Percentiles rank a stretch among this genome's conserved stretches.
Evolutionary conservation across 1,284 basidiomycete genomes (phyloP).

Genomic region (Earliella scabrosa): DNA sequence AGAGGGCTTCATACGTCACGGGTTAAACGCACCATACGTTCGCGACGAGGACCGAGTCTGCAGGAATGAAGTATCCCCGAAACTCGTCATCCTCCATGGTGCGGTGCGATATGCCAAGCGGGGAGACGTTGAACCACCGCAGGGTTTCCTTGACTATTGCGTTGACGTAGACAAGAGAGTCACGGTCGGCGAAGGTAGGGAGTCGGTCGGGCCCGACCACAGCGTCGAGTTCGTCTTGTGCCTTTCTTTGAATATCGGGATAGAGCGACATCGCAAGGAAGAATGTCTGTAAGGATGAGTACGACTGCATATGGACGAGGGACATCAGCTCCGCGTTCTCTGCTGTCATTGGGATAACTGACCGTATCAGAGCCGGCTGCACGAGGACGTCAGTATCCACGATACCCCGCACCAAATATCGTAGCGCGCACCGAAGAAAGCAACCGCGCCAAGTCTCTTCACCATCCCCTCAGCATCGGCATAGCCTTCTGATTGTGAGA

Average conservation of each 20-base stretch:
- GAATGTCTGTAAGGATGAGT: conserved; percentile 15
- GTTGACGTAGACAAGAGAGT: conserved; percentile 27
- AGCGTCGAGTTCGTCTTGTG: conserved; percentile 36
- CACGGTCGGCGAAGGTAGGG: conserved; percentile 9
- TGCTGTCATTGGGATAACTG: not conserved
- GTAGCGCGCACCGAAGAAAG: no score
- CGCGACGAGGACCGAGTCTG: conserved; percentile 19
- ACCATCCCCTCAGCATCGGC: no score
- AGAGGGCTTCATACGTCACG: not conserved
- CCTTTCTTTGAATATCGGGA: conserved; percentile 30
- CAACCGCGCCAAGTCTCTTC: not conserved
- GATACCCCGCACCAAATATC: no score
- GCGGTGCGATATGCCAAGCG: conserved; percentile 9
- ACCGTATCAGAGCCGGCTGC: conserved; percentile 19
- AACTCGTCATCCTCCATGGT: conserved; percentile 9
- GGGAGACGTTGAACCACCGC: conserved; percentile 12
- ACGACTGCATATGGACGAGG: conserved; percentile 26
- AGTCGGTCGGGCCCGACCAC: conserved; percentile 33
- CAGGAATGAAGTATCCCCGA: conserved; percentile 25
- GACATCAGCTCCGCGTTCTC: no score
- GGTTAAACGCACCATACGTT: conserved; percentile 20
- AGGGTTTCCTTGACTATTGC: conserved; percentile 6
- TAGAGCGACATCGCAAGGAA: conserved; percentile 22
- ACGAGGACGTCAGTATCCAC: no score
- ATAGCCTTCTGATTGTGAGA: no score